phyloP scores from a whole-genome alignment of 768 basidiomycete genomes.

The Leucosporidium creatinivorum region DNA sequence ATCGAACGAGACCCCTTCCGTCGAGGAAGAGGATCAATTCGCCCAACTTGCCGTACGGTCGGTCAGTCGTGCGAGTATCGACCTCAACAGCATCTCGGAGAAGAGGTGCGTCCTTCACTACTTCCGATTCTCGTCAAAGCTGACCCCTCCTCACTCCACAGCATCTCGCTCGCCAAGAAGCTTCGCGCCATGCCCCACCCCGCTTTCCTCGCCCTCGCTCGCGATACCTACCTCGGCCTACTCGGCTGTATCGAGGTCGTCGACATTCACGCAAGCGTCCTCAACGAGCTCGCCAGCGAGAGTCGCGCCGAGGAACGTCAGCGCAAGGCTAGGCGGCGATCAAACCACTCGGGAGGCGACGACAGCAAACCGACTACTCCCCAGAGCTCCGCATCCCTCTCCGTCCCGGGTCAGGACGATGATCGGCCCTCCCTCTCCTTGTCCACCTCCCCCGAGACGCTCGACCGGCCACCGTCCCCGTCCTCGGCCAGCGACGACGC shows the following conservation, averaged over 20 bases:
- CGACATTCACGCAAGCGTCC: slow-evolving; percentile 22
- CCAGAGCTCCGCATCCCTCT: slow-evolving; percentile 1
- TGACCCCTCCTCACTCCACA: neutral
- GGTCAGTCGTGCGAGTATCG: slow-evolving; percentile 17
- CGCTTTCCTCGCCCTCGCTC: slow-evolving; percentile 18
- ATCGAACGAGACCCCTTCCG: slow-evolving; percentile 1
- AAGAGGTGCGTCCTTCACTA: slow-evolving; percentile 13
- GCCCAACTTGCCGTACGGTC: slow-evolving; percentile 6
- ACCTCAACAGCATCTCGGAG: slow-evolving; percentile 25
- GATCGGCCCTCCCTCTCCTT: neutral
- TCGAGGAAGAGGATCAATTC: slow-evolving; percentile 27
- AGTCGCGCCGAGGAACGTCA: slow-evolving; percentile 4
- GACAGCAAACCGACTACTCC: neutral
- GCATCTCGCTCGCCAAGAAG: slow-evolving; percentile 28
- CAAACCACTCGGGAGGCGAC: neutral
- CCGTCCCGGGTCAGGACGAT: neutral
- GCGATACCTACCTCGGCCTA: slow-evolving; percentile 10
- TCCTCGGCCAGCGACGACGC: slow-evolving; percentile 9
- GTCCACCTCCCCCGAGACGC: neutral
- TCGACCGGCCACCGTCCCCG: neutral
- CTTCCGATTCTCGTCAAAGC: neutral
- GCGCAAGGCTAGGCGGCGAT: slow-evolving; percentile 14
- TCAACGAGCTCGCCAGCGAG: slow-evolving; percentile 6
- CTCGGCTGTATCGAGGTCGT: slow-evolving; percentile 30
- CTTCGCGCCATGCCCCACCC: slow-evolving; percentile 22